Conservation (phyloP, 257 asterid genomes). For the Solanum paucissectum region DNA sequence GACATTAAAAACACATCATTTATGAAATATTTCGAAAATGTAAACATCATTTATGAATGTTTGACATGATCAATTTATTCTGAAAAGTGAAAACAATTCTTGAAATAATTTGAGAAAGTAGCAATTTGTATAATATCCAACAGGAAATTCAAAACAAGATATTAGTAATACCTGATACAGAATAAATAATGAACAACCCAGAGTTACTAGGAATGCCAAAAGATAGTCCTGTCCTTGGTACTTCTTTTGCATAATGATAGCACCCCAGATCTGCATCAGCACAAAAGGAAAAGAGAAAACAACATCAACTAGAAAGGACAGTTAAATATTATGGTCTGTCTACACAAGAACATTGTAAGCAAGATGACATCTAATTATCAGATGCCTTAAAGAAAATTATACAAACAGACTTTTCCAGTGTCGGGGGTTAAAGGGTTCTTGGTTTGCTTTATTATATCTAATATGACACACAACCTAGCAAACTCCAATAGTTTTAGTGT, state of each 20-base stretch:
- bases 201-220: constrained; percentile 60
- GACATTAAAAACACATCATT: neutral
- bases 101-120: neutral
- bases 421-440: neutral
- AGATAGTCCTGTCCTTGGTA: constrained; percentile 73
- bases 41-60: neutral
- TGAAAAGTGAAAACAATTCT: neutral
- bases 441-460: neutral
- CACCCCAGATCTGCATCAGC: constrained; percentile 88
- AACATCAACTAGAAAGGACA: neutral
- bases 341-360: neutral
- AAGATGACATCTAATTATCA: neutral
- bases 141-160: neutral
- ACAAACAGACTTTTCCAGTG: neutral
- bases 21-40: neutral
- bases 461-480: neutral
- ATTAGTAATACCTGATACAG: constrained; percentile 55
- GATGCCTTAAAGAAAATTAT: neutral
- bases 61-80: neutral
- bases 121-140: neutral
- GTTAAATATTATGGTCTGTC: neutral
- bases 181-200: constrained; percentile 93
- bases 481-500: neutral
- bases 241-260: constrained; percentile 91
- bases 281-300: constrained; percentile 7